These are phyloP conservation scores for Cladophialophora immunda DNA, from an alignment of 2,329 filamentous ascomycete genomes.

Conservation along the genomic window DNA sequence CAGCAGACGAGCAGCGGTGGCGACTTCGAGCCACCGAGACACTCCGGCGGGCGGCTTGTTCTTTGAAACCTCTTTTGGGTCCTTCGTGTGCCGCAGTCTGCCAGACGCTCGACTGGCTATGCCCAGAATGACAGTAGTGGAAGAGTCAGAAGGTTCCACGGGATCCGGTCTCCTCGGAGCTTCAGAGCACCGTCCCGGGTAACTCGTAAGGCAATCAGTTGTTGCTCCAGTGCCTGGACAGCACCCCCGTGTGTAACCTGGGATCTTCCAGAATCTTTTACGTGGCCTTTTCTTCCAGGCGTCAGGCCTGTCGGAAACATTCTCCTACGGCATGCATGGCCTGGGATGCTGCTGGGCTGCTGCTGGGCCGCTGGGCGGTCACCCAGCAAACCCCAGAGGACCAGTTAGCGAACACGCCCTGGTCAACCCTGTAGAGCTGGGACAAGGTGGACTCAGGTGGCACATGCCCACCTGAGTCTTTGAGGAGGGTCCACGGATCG, in stretches of 20 bases:
- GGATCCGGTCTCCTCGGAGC: not conserved
- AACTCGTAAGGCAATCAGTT: not conserved
- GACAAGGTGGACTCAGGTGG: slow-evolving; percentile 1
- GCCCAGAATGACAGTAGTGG: not conserved
- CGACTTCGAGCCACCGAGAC: not conserved
- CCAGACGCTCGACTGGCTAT: not conserved
- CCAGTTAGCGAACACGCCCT: not conserved
- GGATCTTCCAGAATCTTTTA: not conserved
- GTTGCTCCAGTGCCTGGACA: too few species aligned
- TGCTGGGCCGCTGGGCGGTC: not conserved
- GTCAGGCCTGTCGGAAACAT: not conserved
- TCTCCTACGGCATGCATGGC: not conserved
- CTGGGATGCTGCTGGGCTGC: not conserved
- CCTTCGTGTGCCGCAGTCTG: not conserved
- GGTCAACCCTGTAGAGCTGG: slow-evolving; percentile 1
- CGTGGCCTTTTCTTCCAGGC: not conserved
- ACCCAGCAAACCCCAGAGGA: not conserved
- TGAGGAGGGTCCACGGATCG: not conserved
- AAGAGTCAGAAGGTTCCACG: not conserved
- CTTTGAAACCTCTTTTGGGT: not conserved
- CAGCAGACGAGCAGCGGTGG: not conserved
- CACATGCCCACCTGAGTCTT: not conserved
- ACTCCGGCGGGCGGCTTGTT: not conserved
- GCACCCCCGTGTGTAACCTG: not conserved
- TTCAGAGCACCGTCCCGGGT: not conserved